Evolutionary conservation across 371 early-diverging fungal species (phyloP), one percentile per base, ranked within the genome.

Genomic region (Encephalitozoon intestinalis): DNA sequence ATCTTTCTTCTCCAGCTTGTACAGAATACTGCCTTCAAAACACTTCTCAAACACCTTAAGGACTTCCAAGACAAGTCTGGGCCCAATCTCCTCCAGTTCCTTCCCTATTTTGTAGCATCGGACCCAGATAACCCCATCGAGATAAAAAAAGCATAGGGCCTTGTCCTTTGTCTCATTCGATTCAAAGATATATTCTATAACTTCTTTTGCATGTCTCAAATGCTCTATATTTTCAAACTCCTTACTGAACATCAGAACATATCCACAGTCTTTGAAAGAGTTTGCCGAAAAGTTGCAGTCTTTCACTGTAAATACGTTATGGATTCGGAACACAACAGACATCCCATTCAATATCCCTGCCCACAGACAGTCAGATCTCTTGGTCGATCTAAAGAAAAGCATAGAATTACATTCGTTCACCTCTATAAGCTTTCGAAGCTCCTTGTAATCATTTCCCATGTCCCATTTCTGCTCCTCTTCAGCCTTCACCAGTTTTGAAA

Each of bases 11-110:
- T 58, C 30, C 0, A 15, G 34, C 28, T 58, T 58, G 64, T 76
- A 69, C 25, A 66, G 15, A 7, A 49, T n/a, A 0, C 63, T 37
- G 2, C 79, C 82, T 3, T 39, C 63, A 71, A 79, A 79, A 46
- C 70, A 72, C 21, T 70, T 64, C 25, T 78, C 54, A 31, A 81
- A 52, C 28, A 78, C 66, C 43, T 71, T 81, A 1, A 75, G 72
- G 11, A 81, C 26, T 40, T 78, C 70, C 7, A 82, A 67, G 34
- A 54, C 74, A 7, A 82, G 28, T 18, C 82, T 65, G 37, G 82
- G 82, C 41, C 82, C 82, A 34, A 82, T 79, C 68, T 82, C 82
- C 18, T 67, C 41, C 50, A 72, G 41, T 9, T 71, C 52, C 21
- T 67, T 49, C 12, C 68, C 70, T 21, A 79, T 52, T 11, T 58